A percentile compares a stretch with the other conserved stretches of the same genome.
These are phyloP conservation scores for Wickerhamomyces bovis DNA, from an alignment of 805 yeast species.

Conservation along the genomic window DNA sequence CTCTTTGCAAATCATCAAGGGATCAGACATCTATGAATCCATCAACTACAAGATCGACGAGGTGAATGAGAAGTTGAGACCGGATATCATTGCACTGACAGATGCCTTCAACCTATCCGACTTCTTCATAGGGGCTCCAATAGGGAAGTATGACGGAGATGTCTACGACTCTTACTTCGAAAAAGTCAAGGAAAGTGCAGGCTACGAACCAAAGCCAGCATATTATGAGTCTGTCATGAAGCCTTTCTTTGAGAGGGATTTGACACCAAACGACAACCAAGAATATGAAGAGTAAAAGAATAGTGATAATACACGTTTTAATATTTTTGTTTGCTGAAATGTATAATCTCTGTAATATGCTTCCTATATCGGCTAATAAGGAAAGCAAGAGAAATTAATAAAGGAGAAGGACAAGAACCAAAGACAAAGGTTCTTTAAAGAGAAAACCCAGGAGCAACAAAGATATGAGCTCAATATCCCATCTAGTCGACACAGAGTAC, in stretches of 20 bases:
- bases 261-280: constrained; percentile 17
- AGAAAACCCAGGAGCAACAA: too few relatives aligned
- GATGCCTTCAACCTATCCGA: constrained; percentile 81
- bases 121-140: constrained; percentile 72
- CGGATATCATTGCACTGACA: constrained; percentile 70
- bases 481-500: too few relatives aligned
- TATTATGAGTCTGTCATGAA: constrained; percentile 15
- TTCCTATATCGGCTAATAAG: too few relatives aligned
- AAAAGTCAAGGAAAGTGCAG: constrained; percentile 41
- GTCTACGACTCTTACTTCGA: constrained; percentile 74
- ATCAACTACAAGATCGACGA: constrained; percentile 21
- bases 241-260: constrained; percentile 19
- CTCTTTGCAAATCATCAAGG: constrained; percentile 44
- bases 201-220: constrained; percentile 54
- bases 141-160: constrained; percentile 77
- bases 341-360: too few relatives aligned
- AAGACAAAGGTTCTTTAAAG: too few relatives aligned
- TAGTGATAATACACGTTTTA: not conserved
- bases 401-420: too few relatives aligned
- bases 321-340: too few relatives aligned
- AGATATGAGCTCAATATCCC: too few relatives aligned
- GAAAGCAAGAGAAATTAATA: too few relatives aligned
- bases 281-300: constrained; percentile 1
- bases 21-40: constrained; percentile 31
- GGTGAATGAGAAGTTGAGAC: constrained; percentile 43